A percentile compares a stretch with the other conserved stretches of the same genome.
Evolutionary conservation across 2,329 filamentous ascomycete species (phyloP).

Genomic region (Dactylellina haptotyla): DNA sequence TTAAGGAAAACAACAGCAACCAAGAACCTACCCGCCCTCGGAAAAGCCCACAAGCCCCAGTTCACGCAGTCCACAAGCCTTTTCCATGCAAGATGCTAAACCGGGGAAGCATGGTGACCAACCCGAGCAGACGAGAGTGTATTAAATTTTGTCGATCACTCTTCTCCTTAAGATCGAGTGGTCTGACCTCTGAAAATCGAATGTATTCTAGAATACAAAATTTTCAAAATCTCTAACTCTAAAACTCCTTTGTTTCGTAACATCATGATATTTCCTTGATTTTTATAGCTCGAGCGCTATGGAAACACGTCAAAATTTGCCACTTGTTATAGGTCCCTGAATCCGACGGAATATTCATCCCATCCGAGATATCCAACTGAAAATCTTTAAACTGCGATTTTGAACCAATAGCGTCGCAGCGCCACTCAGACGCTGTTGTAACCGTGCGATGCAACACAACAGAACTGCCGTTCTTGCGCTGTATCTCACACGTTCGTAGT

Average conservation of each 20-base stretch:
- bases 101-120: slow-evolving; percentile 28
- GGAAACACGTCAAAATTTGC: neutral
- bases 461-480: neutral
- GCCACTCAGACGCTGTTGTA: neutral
- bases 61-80: neutral
- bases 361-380: slow-evolving; percentile 1
- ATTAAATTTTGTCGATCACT: slow-evolving; percentile 40
- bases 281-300: slow-evolving; percentile 3
- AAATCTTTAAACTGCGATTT: neutral
- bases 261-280: no score
- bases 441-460: slow-evolving; percentile 1
- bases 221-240: no score
- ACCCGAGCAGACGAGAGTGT: slow-evolving; percentile 34
- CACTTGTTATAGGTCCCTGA: neutral
- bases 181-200: slow-evolving; percentile 20
- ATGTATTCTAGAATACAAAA: neutral
- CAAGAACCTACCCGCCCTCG: neutral
- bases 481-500: no score
- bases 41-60: neutral
- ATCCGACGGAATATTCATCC: neutral
- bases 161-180: slow-evolving; percentile 31
- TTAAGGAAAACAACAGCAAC: neutral
- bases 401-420: neutral
- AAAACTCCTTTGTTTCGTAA: no score
- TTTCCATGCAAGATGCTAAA: slow-evolving; percentile 27